These are phyloP conservation scores for Suaeda aralocaspica DNA, from an alignment of 148 eudicot genomes.

Conservation along the genomic window DNA sequence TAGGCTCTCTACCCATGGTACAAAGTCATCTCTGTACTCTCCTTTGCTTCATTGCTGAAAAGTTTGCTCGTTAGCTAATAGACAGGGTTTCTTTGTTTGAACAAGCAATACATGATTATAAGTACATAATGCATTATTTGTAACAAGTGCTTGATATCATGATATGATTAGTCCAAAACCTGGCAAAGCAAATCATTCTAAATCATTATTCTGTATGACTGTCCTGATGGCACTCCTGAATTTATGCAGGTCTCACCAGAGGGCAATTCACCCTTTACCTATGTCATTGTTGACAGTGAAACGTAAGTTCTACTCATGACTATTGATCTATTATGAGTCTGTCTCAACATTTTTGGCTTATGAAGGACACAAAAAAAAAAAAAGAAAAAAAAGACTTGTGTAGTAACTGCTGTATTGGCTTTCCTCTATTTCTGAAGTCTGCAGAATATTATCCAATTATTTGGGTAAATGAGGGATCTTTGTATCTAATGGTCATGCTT, in stretches of 20 bases:
- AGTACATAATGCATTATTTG: neutral
- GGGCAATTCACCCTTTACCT: constrained; percentile 93
- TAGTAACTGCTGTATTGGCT: neutral
- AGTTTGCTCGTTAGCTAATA: neutral
- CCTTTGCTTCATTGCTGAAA: neutral
- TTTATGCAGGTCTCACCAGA: constrained; percentile 79
- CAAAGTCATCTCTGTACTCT: neutral
- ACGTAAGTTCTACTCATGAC: constrained; percentile 47
- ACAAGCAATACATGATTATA: neutral
- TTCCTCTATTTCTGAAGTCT: neutral
- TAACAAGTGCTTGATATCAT: constrained; percentile 2
- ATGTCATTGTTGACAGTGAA: constrained; percentile 83
- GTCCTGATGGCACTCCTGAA: constrained; percentile 14
- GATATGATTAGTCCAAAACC: neutral
- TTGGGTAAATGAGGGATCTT: neutral
- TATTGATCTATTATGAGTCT: neutral
- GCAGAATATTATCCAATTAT: neutral
- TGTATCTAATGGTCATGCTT: too few relatives aligned
- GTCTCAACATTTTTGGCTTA: neutral
- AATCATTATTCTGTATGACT: neutral
- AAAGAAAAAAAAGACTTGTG: neutral
- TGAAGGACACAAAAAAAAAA: too few relatives aligned
- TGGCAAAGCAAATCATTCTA: neutral
- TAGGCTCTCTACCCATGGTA: too few relatives aligned
- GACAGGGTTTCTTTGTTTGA: neutral